Evolutionary conservation across 108 stramenopile species (phyloP), one percentile per base, ranked within the genome.

Genomic region (Nannochloropsis gaditana): DNA sequence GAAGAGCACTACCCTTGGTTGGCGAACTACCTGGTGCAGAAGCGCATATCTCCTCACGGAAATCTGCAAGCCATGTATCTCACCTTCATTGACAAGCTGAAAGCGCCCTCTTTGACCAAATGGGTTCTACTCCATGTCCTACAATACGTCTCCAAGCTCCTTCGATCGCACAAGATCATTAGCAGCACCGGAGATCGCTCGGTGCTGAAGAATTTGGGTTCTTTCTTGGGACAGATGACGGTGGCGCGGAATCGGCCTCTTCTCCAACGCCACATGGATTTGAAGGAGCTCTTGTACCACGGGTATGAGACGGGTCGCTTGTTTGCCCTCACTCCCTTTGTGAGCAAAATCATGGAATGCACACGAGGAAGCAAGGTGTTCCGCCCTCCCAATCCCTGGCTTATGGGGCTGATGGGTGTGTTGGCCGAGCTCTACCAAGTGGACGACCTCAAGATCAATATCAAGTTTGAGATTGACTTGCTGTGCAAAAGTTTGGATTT

Each of bases 401-500:
- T 98, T 17, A 98, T 98, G 97, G 98, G 96, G 31, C 90, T 99
- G 80, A 86, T 99, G 45, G 92, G 96, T 45, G 94, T 96, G 6
- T 93, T 98, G 84, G 45, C 21, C 80, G 85, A 88, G 84, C 85
- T 89, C 79, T 97, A 97, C 93, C 93, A 94, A 80, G 95, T 99
- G 44, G 94, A 96, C 44, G 96, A 97, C 83, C 92, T 99, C 86
- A 99, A 99, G 91, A 96, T 99, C 94, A 99, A 99, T 89, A 97
- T 99, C 92, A 98, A 98, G 88, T 99, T 99, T 85, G 99, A 98
- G 89, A 94, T 99, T 44, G 97, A 98, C 90, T 96, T 98, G 45
- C 91, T 99, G 11, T 99, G 97, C 93, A 98, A 98, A 92, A 96
- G 96, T 89, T 90, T 99, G 44, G 94, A 94, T 80, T 90, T 98